phyloP scores from a whole-genome alignment of 441 rosid species.

The Jatropha podagrica region DNA sequence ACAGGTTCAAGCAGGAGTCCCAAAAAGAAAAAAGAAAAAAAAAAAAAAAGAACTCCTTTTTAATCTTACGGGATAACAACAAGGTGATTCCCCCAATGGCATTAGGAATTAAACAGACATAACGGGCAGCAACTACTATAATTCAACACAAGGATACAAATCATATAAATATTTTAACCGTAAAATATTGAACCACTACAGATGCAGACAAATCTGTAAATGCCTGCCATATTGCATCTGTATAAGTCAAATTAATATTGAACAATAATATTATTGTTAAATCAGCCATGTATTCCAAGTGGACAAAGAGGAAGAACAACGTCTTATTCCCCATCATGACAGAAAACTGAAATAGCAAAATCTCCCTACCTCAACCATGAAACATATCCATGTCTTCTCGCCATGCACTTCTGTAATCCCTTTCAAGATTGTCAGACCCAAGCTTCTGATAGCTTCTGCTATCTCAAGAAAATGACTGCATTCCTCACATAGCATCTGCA shows the following conservation, averaged over 20 bases:
- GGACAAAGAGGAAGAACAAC: background rate
- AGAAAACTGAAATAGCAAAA: slow-evolving; percentile 16
- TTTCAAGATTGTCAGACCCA: slow-evolving; percentile 84
- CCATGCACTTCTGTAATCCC: slow-evolving; percentile 80
- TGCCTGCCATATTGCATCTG: background rate
- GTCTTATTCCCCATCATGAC: background rate
- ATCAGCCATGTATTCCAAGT: background rate
- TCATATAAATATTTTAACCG: background rate
- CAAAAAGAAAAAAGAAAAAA: too few species aligned
- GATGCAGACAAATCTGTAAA: background rate
- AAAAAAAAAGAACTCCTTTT: too few species aligned
- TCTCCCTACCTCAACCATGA: slow-evolving; percentile 81
- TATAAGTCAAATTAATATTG: background rate
- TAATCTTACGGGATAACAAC: background rate
- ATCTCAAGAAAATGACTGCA: slow-evolving; percentile 95
- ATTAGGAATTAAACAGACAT: background rate
- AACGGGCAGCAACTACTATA: background rate
- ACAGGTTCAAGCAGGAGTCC: background rate
- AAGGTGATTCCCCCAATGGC: background rate
- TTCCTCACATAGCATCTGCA: slow-evolving; percentile 95
- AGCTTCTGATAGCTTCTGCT: slow-evolving; percentile 81
- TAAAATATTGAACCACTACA: background rate
- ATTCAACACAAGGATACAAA: background rate
- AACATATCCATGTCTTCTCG: slow-evolving; percentile 83
- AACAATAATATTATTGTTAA: background rate